Evolutionary conservation across 441 rosid species (phyloP), one percentile per base, ranked within the genome.

Genomic region (Cnidoscolus chayamansa): DNA sequence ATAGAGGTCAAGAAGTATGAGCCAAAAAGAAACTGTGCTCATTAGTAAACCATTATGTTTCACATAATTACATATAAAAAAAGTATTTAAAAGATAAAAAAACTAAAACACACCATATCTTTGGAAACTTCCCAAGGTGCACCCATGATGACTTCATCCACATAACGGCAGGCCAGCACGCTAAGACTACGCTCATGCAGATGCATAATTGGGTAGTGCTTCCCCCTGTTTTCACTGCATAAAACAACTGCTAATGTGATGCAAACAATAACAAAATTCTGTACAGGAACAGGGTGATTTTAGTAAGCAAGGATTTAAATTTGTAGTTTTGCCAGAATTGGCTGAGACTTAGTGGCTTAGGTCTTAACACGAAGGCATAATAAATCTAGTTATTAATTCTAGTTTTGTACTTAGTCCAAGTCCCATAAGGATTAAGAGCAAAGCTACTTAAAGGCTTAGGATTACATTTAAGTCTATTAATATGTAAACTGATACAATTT

Each of bases 141-240:
- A 71, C 98, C 98, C 59, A 94, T 94, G 81, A 94, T 92, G 75
- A 94, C 92, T 83, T 94, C 98, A 79, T 94, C 98, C 66, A 94
- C 98, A 81, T 90, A 94, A 73, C 97, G 94, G 71, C 97, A 94
- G 61, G 94, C 97, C 75, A 94, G 75, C 70, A 90, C 97, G 62
- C 97, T 90, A 68, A 94, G 89, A 70, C 93, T 88, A 63, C 98
- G 90, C 76, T 94, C 97, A 76, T 92, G 97, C 55, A 94, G 88
- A 86, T 90, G 87, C 98, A 94, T 92, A 67, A 94, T 87, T 56
- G 97, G 98, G 72, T 83, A 85, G 74, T 82, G 82, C 47, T 78
- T 79, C 69, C 97, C 97, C 77, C 97, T 85, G 68, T 86, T 84
- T 79, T 84, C 92, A 74, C 98, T 94, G 87, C 81, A 82, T 10